These are phyloP conservation scores for Neopestalotiopsis clavispora DNA, from an alignment of 2,329 filamentous ascomycete genomes.

Conservation along the genomic window DNA sequence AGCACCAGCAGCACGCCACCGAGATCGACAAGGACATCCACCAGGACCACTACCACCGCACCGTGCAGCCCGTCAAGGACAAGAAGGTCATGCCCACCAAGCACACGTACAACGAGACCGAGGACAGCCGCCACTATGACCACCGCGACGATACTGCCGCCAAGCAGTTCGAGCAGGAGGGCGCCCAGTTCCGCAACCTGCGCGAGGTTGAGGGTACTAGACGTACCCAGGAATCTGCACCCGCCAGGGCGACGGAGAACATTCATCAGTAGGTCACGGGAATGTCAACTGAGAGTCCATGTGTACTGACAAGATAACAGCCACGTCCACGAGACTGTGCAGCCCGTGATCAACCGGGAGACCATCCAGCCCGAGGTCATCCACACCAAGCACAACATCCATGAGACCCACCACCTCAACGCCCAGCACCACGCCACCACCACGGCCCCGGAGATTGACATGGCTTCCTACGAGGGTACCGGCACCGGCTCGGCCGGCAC, in stretches of 20 bases:
- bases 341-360: slow-evolving; percentile 11
- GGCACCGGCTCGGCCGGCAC: not conserved
- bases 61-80: slow-evolving; percentile 13
- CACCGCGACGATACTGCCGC: slow-evolving; percentile 4
- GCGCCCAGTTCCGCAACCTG: slow-evolving; percentile 1
- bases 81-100: slow-evolving; percentile 11
- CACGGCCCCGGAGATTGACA: not conserved
- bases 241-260: slow-evolving; percentile 4
- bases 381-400: slow-evolving; percentile 6
- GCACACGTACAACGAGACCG: slow-evolving; percentile 5
- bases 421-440: slow-evolving; percentile 3
- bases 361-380: slow-evolving; percentile 5
- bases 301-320: not conserved
- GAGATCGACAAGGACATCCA: slow-evolving; percentile 14
- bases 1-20: slow-evolving; percentile 13
- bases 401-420: slow-evolving; percentile 12
- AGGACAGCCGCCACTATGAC: slow-evolving; percentile 7
- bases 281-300: no score
- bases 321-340: slow-evolving; percentile 12
- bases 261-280: slow-evolving; percentile 1
- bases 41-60: slow-evolving; percentile 13
- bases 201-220: slow-evolving; percentile 1
- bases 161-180: not conserved
- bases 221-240: not conserved
- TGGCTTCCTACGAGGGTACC: not conserved